Evolutionary conservation across 495 filamentous ascomycete species (phyloP), one percentile per base, ranked within the genome.

Genomic region (Penicillium angulare): DNA sequence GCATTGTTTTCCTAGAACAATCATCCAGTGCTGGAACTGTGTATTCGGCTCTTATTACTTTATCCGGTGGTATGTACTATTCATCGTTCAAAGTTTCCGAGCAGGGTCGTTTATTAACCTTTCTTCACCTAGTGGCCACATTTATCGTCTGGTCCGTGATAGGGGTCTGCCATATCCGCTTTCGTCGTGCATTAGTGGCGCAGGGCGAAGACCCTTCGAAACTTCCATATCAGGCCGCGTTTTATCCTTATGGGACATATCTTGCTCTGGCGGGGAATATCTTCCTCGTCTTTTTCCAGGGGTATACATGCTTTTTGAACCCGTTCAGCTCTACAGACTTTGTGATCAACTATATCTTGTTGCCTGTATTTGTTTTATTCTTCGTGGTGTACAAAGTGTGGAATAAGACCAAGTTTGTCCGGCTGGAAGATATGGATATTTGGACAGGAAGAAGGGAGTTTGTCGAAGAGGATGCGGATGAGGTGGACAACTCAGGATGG

Each of bases 131-230:
- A 10, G 82, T 87, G 3, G 78, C 82, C 2, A 86, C 82, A 0
- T 88, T 87, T 55, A 65, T 88, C 43, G 84, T 86, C 31, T 89
- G 86, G 86, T 78, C 71, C 0, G 68, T 76, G 21, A 88, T 89
- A 44, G 74, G 74, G 43, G 69, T 88, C 36, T 82, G 80, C 3
- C 85, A 88, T 54, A 84, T 90, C 54, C 81, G 84, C 42, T 86
- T 87, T 63, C 79, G 85, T 13, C 53, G 66, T 5, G 84, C 79
- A 1, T 73, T 83, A 56, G 63, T 67, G 20, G 77, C 61, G 3
- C 84, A 88, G 56, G 83, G 82, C 3, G 73, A 82, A 46, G 61
- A 63, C 20, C 59, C 71, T 16, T 59, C 69, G 1, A 75, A 77
- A 29, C 64, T 87, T 3, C 84, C 85, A 3, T 88, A 79, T 63